Percentiles rank a stretch among this genome's conserved stretches.
These are phyloP conservation scores for Chenopodium formosanum DNA, from an alignment of 148 eudicot species.

Conservation along the genomic window DNA sequence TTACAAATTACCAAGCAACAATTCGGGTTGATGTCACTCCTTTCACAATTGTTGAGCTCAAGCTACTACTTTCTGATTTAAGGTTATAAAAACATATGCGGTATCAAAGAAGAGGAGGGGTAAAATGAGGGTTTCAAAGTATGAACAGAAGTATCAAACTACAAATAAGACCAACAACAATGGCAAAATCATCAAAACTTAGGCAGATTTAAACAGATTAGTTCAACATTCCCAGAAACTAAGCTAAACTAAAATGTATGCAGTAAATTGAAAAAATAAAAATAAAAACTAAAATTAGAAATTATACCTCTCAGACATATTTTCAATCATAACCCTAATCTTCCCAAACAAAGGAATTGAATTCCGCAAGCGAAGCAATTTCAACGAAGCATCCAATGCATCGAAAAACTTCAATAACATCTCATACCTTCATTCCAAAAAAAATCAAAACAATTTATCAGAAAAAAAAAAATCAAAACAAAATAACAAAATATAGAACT, in stretches of 20 bases:
- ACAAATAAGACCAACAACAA: neutral
- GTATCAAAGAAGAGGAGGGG: neutral
- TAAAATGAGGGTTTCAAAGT: neutral
- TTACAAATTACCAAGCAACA: neutral
- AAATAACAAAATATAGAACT: neutral
- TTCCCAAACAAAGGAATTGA: slow-evolving; percentile 50
- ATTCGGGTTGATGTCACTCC: neutral
- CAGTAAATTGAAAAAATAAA: neutral
- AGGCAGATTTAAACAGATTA: neutral
- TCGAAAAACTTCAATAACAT: slow-evolving; percentile 54
- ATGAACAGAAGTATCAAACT: neutral
- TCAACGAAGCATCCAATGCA: slow-evolving; percentile 64
- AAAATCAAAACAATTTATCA: neutral
- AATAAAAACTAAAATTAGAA: neutral
- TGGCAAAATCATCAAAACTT: neutral
- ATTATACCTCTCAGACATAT: slow-evolving; percentile 62
- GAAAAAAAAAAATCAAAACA: neutral
- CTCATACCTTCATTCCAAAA: slow-evolving; percentile 51
- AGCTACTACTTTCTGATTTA: neutral
- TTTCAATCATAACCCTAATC: slow-evolving; percentile 59
- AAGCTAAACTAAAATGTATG: neutral
- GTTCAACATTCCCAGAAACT: neutral
- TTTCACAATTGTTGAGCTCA: neutral
- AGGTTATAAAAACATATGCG: too few species aligned
- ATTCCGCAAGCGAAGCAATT: slow-evolving; percentile 64